These are phyloP conservation scores for Penicillium bialowiezense DNA, from an alignment of 495 filamentous ascomycete species.

Conservation along the genomic window DNA sequence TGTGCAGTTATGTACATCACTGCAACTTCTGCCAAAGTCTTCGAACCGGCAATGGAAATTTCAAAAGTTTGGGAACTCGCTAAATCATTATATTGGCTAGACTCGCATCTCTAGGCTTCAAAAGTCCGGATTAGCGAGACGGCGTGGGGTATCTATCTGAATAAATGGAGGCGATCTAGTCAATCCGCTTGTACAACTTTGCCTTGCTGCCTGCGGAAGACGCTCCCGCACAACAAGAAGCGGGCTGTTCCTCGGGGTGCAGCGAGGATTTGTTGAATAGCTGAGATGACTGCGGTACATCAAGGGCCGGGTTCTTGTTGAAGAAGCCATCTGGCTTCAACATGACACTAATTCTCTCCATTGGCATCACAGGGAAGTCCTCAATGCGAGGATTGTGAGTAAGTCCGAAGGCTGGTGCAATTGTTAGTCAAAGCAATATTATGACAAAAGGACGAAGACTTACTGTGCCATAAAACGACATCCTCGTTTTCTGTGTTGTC, in stretches of 20 bases:
- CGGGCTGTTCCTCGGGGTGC: conserved; percentile 19
- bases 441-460: conserved; percentile 4
- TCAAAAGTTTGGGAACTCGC: no score
- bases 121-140: neutral
- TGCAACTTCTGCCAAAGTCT: no score
- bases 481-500: conserved; percentile 52
- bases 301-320: conserved; percentile 67
- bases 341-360: conserved; percentile 59
- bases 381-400: conserved; percentile 59
- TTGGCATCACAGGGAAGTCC: conserved; percentile 66
- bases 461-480: conserved; percentile 57
- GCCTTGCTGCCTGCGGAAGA: conserved; percentile 27
- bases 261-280: conserved; percentile 41
- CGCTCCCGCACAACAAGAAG: conserved; percentile 22
- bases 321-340: conserved; percentile 77
- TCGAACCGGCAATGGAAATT: no score
- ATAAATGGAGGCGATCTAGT: conserved; percentile 16
- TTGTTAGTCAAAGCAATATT: conserved; percentile 1
- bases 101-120: neutral
- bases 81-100: neutral
- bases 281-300: conserved; percentile 58
- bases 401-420: conserved; percentile 53
- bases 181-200: conserved; percentile 38
- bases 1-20: no score
- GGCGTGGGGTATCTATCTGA: conserved; percentile 4